Base-by-base conservation (phyloP, 176 grass and related monocot species). In the Tuctoria greenei region DNA sequence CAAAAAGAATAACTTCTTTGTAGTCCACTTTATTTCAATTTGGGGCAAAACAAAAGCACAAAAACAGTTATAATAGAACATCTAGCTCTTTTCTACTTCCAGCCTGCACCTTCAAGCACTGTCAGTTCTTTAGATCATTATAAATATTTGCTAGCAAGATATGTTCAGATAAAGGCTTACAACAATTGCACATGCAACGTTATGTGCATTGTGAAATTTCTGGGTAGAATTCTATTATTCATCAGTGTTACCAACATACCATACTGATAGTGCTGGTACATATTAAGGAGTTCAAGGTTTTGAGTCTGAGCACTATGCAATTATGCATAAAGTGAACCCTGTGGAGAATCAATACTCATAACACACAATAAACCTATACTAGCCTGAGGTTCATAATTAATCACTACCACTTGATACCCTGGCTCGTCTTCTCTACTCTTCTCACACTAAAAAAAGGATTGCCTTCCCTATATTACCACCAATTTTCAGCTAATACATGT, bases 11-110 rank as follows among this genome's bases (percentile, higher is more conserved):
- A 23, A 16, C 17, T 70, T 35, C 20, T 46, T 24, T 47, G 25
- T 17, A 16, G 45, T 60, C 28, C 25, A 68, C 64, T 21, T 8
- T 69, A 35, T 21, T 46, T 46, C 26, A 79, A 23, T 69, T 36
- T 24, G 10, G 20, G 46, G 41, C 20, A 49, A 71, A 73, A 38
- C 14, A 71, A 58, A 80, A 80, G 27, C 54, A 49, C 21, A 24
- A 47, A 79, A 79, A 60, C 3, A 61, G 41, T 37, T 9, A 25
- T 69, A 60, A 50, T 41, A 61, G 27, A 69, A 12, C 11, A 61
- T 12, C 18, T 37, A 24, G 21, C 64, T 16, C 24, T 56, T 79
- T 14, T 36, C 36, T 57, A 21, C 49, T 37, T 54, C 45, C 51
- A 56, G 47, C 17, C 47, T 42, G 24, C 16, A 56, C 56, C 38